Percentiles rank a stretch among this genome's conserved stretches.
These are phyloP conservation scores for Fagus crenata DNA, from an alignment of 306 rosid species.

Conservation along the genomic window DNA sequence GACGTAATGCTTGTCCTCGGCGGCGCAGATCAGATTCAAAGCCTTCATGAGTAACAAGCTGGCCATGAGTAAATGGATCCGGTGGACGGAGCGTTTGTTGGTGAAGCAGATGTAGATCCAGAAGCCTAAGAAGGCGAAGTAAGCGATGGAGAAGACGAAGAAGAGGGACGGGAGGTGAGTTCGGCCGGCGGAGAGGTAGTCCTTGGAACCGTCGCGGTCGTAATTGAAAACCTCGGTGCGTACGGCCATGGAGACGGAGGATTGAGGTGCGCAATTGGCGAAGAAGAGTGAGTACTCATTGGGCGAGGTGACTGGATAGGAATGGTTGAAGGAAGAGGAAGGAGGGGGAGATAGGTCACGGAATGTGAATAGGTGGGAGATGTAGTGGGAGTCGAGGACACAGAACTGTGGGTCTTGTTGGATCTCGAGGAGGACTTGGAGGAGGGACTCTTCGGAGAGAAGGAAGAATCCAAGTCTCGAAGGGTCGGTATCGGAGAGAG, in stretches of 20 bases:
- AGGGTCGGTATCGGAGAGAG: constrained; percentile 30
- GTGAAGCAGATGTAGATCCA: constrained; percentile 54
- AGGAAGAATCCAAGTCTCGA: constrained; percentile 83
- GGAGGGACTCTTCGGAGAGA: constrained; percentile 71
- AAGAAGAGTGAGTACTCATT: constrained; percentile 79
- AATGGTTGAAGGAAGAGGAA: constrained; percentile 36
- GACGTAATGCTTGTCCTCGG: constrained; percentile 82
- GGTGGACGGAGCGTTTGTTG: constrained; percentile 58
- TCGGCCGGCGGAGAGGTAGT: constrained; percentile 79
- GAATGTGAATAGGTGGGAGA: constrained; percentile 53
- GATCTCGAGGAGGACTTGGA: constrained; percentile 82
- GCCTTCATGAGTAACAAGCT: constrained; percentile 67
- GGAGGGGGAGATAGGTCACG: constrained; percentile 81
- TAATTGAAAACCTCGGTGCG: constrained; percentile 69
- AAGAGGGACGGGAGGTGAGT: constrained; percentile 69
- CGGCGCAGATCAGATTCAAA: constrained; percentile 68
- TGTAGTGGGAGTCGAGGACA: constrained; percentile 65
- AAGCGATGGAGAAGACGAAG: constrained; percentile 54
- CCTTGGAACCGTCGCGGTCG: constrained; percentile 50
- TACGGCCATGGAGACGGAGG: constrained; percentile 67
- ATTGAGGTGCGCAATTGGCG: constrained; percentile 68
- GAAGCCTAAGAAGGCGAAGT: constrained; percentile 51
- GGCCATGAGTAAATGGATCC: constrained; percentile 81
- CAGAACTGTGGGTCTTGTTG: constrained; percentile 69
- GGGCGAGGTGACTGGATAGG: constrained; percentile 58